phyloP scores from a whole-genome alignment of 148 eudicot genomes.

The Cornus kousa region DNA sequence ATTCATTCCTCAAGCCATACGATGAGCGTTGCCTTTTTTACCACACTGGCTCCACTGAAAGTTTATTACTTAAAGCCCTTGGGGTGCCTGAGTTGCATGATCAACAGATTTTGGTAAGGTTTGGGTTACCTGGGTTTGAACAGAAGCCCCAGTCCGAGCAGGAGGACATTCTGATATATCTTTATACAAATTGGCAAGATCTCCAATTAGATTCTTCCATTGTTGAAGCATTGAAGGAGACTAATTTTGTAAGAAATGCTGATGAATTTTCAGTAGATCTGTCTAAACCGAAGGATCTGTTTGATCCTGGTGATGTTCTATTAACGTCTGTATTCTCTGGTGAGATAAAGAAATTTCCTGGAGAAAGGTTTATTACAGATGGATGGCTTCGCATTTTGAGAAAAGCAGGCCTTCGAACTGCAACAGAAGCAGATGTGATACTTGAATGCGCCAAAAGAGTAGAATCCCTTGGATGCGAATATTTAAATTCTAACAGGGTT shows the following conservation, averaged over 20 bases:
- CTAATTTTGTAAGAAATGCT: conserved; percentile 72
- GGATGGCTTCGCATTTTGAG: conserved; percentile 84
- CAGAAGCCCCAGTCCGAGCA: conserved; percentile 67
- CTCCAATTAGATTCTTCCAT: conserved; percentile 72
- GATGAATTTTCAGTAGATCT: conserved; percentile 66
- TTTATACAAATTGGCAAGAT: conserved; percentile 79
- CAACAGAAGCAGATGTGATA: conserved; percentile 76
- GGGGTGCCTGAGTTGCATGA: conserved; percentile 83
- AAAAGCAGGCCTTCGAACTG: conserved; percentile 74
- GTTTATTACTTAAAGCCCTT: conserved; percentile 68
- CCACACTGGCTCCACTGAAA: conserved; percentile 52
- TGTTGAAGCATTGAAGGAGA: conserved; percentile 72
- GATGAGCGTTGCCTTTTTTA: conserved; percentile 74
- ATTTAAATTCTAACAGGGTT: conserved; percentile 38
- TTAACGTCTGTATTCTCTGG: conserved; percentile 82
- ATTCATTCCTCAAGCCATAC: conserved; percentile 78
- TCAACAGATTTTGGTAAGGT: conserved; percentile 75
- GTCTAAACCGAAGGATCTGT: conserved; percentile 73
- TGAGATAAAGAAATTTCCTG: conserved; percentile 81
- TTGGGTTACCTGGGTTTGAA: conserved; percentile 82
- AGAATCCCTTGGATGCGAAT: conserved; percentile 78
- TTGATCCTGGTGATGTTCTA: conserved; percentile 88
- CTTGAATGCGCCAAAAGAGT: conserved; percentile 92
- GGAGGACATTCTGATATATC: conserved; percentile 79
- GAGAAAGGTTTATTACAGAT: conserved; percentile 79